These are phyloP conservation scores for Diaporthe capsici DNA, from an alignment of 2,329 filamentous ascomycete genomes.

Conservation along the genomic window DNA sequence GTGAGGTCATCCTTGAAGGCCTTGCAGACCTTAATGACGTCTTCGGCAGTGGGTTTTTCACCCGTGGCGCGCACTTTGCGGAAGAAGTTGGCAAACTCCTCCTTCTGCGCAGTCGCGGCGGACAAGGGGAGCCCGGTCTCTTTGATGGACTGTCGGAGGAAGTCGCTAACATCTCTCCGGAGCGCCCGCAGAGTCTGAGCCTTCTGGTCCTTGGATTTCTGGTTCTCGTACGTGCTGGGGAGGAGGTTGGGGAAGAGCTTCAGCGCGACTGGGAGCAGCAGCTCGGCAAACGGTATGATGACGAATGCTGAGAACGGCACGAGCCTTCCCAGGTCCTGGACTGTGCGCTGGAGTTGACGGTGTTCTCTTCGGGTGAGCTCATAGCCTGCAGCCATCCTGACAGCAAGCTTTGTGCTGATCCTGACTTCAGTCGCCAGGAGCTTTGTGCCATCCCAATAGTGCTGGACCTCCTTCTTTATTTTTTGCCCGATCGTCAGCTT, in stretches of 20 bases:
- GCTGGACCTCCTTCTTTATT: constrained; percentile 91
- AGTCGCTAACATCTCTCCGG: constrained; percentile 92
- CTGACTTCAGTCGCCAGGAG: constrained; percentile 90
- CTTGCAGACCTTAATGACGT: constrained; percentile 99
- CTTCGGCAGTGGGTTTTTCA: constrained; percentile 87
- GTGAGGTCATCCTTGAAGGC: constrained; percentile 98
- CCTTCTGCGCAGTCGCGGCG: constrained; percentile 85
- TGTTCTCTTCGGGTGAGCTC: constrained; percentile 95
- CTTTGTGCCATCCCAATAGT: constrained; percentile 99
- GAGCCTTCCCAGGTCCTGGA: constrained; percentile 91
- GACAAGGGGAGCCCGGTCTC: constrained; percentile 95
- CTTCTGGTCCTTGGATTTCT: constrained; percentile 92
- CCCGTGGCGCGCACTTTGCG: constrained; percentile 93
- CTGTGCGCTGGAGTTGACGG: constrained; percentile 91
- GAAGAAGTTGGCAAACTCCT: constrained; percentile 98
- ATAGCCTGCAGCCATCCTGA: constrained; percentile 99
- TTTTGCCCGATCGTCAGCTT: constrained; percentile 92
- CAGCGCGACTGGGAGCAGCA: constrained; percentile 90
- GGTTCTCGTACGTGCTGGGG: constrained; percentile 95
- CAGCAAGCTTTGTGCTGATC: constrained; percentile 90
- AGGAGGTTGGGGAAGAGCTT: constrained; percentile 98
- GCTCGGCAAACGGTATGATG: constrained; percentile 95
- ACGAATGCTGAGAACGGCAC: constrained; percentile 98
- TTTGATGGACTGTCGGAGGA: constrained; percentile 88
- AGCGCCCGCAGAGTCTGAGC: constrained; percentile 84